phyloP scores from a whole-genome alignment of 176 grass and related monocot genomes.

The Tuctoria greenei region DNA sequence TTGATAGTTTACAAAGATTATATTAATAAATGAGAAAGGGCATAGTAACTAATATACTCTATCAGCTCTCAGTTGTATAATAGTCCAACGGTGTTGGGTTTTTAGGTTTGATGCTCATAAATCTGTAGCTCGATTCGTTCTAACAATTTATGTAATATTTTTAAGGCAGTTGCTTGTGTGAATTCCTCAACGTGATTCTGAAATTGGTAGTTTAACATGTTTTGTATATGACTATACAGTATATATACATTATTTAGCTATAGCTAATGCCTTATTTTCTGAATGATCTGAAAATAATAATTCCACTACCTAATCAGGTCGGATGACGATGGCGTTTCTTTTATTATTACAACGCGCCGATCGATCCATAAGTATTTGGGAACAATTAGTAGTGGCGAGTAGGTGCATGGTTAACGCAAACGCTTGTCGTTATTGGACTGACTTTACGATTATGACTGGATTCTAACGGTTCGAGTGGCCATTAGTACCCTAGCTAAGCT shows the following conservation, averaged over 20 bases:
- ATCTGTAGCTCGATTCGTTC: not conserved
- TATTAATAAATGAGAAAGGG: not conserved
- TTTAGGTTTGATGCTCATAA: not conserved
- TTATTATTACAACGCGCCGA: not conserved
- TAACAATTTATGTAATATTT: not conserved
- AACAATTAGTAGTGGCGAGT: not conserved
- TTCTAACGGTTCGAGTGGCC: conserved; percentile 21
- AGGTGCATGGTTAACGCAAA: conserved; percentile 21
- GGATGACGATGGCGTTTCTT: not conserved
- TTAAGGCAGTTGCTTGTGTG: not conserved
- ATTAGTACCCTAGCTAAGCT: not conserved
- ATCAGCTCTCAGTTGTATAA: not conserved
- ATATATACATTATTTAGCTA: not conserved
- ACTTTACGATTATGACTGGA: not conserved
- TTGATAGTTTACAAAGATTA: not conserved
- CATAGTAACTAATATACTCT: not conserved
- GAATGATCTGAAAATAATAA: not conserved
- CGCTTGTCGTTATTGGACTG: conserved; percentile 16
- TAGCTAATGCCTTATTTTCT: not conserved
- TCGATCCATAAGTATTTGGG: not conserved
- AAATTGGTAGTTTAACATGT: not conserved
- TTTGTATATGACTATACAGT: not conserved
- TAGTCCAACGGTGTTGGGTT: not conserved
- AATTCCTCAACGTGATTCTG: not conserved
- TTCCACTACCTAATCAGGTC: not conserved